Evolutionary conservation across 345 rosid species (phyloP), one percentile per base, ranked within the genome.

Genomic region (Nephelium lappaceum): DNA sequence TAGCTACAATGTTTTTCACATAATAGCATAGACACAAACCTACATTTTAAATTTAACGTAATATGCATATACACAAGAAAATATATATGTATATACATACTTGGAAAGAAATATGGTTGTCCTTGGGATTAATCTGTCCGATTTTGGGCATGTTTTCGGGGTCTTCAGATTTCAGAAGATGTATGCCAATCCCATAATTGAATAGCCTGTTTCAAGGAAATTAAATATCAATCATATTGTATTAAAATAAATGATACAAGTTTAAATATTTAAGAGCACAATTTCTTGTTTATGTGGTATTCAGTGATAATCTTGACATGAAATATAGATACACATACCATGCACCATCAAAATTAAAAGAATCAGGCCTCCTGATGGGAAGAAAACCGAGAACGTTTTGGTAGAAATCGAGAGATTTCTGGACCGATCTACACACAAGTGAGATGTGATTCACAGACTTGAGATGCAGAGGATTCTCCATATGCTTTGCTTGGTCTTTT

Each of bases 81-180:
- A 65, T 27, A 31, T 15, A 27, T 16, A 12, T 31, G 3, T 31
- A 31, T 31, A 31, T 11, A 38, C 5, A n/a, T 74, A 92, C 97
- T 86, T 92, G 97, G 85, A 94, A 94, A 60, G 98, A 92, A 73
- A 94, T 81, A 82, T 94, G 97, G 61, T 88, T 88, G 78, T 87
- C 88, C 75, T 92, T 92, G 42, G 92, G 92, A 72, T 91, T 88
- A 55, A 94, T 92, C 6, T 19, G 53, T 14, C 81, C 61, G 57
- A 80, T 83, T 81, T 81, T 75, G 23, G 90, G 92, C 87, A 92
- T 82, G 67, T 49, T 79, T 15, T 86, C 90, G 45, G 91, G 94
- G 24, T 90, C 87, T 51, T 88, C 84, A 5, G 91, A 79, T 75
- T 90, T 82, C 43, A 93, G 51, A 19, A 93, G 88, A 66, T 95